These are phyloP conservation scores for Scedosporium minutisporum DNA, from an alignment of 2,329 filamentous ascomycete species.

Conservation along the genomic window DNA sequence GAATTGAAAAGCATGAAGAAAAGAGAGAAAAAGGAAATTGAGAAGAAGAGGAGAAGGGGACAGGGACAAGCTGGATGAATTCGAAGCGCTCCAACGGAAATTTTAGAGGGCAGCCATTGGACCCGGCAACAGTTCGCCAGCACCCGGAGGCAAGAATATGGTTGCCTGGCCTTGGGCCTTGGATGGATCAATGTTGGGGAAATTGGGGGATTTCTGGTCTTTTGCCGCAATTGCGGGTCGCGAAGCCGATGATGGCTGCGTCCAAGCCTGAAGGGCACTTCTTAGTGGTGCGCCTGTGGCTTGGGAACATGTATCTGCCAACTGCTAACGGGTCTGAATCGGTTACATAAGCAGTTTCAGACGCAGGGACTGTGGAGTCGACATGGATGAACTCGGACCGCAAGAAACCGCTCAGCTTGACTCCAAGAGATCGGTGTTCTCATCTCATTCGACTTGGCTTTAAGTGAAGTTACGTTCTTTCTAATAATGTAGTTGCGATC, in stretches of 20 bases:
- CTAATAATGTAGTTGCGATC: too few relatives aligned
- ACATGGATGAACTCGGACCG: too few relatives aligned
- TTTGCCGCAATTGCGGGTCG: slow-evolving; percentile 1
- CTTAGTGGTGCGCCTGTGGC: not conserved
- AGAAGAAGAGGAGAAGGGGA: not conserved
- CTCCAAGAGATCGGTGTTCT: too few relatives aligned
- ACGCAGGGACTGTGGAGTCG: too few relatives aligned
- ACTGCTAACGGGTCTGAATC: too few relatives aligned
- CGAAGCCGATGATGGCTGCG: not conserved
- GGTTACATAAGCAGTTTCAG: too few relatives aligned
- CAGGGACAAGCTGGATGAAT: not conserved
- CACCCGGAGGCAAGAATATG: not conserved
- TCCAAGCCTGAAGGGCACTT: too few relatives aligned
- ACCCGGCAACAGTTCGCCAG: not conserved
- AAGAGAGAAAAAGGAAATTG: not conserved
- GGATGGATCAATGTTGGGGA: not conserved
- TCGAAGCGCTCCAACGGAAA: not conserved
- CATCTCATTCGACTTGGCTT: too few relatives aligned
- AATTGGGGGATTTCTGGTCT: not conserved
- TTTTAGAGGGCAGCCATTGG: not conserved
- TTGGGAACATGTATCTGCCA: too few relatives aligned
- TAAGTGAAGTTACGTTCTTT: too few relatives aligned
- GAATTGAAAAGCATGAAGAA: not conserved
- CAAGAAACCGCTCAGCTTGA: too few relatives aligned
- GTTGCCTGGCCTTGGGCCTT: not conserved